Evolutionary conservation across 1,139 yeast genomes (phyloP), one percentile per base, ranked within the genome.

Genomic region (Hanseniaspora uvarum): DNA sequence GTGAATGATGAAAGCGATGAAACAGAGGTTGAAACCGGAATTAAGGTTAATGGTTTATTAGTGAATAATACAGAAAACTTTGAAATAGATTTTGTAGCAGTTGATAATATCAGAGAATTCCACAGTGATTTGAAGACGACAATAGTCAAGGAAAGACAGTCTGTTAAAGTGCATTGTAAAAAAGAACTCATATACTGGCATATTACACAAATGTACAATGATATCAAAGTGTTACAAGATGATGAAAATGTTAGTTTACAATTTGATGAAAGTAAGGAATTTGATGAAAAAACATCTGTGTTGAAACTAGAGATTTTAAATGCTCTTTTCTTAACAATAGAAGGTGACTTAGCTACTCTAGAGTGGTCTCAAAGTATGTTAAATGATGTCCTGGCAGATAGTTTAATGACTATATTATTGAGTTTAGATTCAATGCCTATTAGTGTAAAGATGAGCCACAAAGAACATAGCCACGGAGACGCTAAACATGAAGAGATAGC

Each of bases 341-440:
- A 72, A 26, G 72, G 72, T n/a, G 73, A 74, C 46, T 65, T 72
- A 26, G 78, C 82, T 18, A 75, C 81, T 0, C 81, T 92, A 23
- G 95, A 87, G 66, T 92, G 99, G 99, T 78, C 81, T 26, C 92
- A 94, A 59, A 94, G 89, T 58, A 74, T 86, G 54, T 79, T 88
- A 73, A 89, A 87, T 55, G 98, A 92, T 62, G 84, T 96, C 0
- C 79, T 92, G 60, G 98, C 98, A 0, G 99, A 92, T 64, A 83
- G 96, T 44, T 86, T 88, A 2, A 77, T 94, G 57, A 96, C 96
- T 0, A 87, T 92, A 45, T 70, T 92, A 37, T 76, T 92, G 66
- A 86, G 95, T 44, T 94, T 92, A 44, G 98, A 92, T 65, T 83
- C 96, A 0, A 83, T 96, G 0, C 96, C 96, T 3, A 95, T 96